Percentiles rank a stretch among this genome's conserved stretches.
Evolutionary conservation across 108 stramenopile genomes (phyloP).

Genomic region (Bacterosira constricta): DNA sequence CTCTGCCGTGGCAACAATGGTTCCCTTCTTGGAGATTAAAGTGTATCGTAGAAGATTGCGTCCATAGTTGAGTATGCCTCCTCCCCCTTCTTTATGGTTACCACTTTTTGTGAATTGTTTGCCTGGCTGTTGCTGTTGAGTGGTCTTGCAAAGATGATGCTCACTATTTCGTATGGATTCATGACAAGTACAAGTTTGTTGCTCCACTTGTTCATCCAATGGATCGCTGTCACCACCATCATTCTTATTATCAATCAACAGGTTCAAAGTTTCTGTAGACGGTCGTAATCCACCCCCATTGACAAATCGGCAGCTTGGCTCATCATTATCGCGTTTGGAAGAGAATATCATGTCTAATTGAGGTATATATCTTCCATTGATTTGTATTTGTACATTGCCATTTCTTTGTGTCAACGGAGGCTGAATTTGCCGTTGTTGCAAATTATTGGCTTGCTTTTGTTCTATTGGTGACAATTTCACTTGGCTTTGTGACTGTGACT

Average conservation of each 20-base stretch:
- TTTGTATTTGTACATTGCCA: slow-evolving; percentile 24
- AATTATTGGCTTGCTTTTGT: neutral
- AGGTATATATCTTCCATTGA: slow-evolving; percentile 28
- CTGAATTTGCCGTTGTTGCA: no score
- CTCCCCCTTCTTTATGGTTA: neutral
- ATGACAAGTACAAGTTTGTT: no score
- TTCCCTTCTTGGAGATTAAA: slow-evolving; percentile 3
- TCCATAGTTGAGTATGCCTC: slow-evolving; percentile 29
- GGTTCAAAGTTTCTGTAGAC: slow-evolving; percentile 16
- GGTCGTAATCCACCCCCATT: slow-evolving; percentile 40
- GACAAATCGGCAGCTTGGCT: slow-evolving; percentile 29
- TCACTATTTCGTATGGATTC: slow-evolving; percentile 2
- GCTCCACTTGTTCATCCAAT: neutral
- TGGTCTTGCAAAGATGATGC: neutral
- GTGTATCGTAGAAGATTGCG: slow-evolving; percentile 44
- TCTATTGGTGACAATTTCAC: neutral
- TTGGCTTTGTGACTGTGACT: neutral
- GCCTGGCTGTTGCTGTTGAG: neutral
- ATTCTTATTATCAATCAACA: neutral
- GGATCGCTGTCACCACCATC: neutral
- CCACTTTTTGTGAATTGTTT: neutral
- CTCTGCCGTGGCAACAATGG: slow-evolving; percentile 47
- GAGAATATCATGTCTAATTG: slow-evolving; percentile 43
- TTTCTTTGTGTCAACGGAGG: no score
- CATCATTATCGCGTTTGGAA: neutral